Evolutionary conservation across 108 stramenopile genomes (phyloP), one percentile per base, ranked within the genome.

Genomic region (Nitzschia putrida): DNA sequence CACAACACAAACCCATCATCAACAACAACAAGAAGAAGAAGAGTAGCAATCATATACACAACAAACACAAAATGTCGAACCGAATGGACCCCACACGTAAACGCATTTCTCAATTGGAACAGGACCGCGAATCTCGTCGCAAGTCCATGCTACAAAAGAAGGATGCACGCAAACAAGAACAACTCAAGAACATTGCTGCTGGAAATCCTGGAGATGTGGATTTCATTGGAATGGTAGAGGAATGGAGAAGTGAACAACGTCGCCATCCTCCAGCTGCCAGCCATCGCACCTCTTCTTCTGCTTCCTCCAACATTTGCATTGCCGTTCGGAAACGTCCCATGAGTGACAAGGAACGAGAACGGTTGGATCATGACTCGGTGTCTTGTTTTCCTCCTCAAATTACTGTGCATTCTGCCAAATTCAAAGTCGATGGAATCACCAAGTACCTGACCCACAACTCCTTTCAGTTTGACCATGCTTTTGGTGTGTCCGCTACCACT

Each of bases 191-290:
- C 66, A 64, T 89, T 55, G 89, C 83, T 8, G 73, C 70, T 9
- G 99, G 99, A n/a, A 96, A 95, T 72, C 96, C 97, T 6, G 99
- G 99, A 24, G 99, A 99, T 67, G 97, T 97, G 16, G 98, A 99
- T 72, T 98, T 98, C 71, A 93, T 98, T 64, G 87, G 94, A 20
- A 79, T 98, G 74, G 96, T 99, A 14, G 71, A 73, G 14, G 61
- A 75, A 58, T 99, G 96, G 96, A 53, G 96, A 52, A 72, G 73
- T 21, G 85, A 85, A 37, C 88, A 93, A 65, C 57, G 51, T 0
- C 58, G 61, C 2, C 83, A 85, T 8, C 63, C 44, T 12, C 13
- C 23, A 7, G 18, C 13, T 18, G n/a, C 20, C 13, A 38, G 26
- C 1, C 68, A 55, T 23, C 68, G 53, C 16, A 43, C 40, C 39